These are phyloP conservation scores for Decorospora gaudefroyi DNA, from an alignment of 2,329 filamentous ascomycete species.

Conservation along the genomic window DNA sequence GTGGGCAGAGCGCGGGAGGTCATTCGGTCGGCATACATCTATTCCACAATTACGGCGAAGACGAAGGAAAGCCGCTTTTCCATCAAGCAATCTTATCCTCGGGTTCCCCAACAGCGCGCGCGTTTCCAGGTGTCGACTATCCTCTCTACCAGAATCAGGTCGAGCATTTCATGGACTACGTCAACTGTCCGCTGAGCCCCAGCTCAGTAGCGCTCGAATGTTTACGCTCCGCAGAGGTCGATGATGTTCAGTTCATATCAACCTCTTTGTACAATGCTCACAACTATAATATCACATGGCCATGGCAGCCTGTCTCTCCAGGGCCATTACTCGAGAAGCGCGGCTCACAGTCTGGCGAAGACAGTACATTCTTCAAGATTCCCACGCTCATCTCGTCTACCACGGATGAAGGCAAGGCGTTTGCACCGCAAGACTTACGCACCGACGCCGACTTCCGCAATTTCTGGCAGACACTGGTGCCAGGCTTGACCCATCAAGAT, in stretches of 20 bases:
- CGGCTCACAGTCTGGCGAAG: conserved; percentile 44
- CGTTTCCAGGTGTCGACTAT: conserved; percentile 36
- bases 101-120: conserved; percentile 33
- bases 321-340: conserved; percentile 52
- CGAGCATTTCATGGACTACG: conserved; percentile 20
- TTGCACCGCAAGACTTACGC: conserved; percentile 32
- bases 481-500: conserved; percentile 22
- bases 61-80: conserved; percentile 28
- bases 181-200: conserved; percentile 35
- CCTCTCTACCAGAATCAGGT: conserved; percentile 38
- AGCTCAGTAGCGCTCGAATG: conserved; percentile 47
- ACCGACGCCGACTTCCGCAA: conserved; percentile 43
- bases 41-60: conserved; percentile 38
- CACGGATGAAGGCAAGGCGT: conserved; percentile 39
- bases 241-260: conserved; percentile 45
- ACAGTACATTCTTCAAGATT: conserved; percentile 33
- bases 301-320: conserved; percentile 53
- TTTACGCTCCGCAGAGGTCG: conserved; percentile 46
- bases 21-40: conserved; percentile 38
- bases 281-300: conserved; percentile 50
- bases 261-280: conserved; percentile 42
- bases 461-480: conserved; percentile 31
- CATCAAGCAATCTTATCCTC: conserved; percentile 36
- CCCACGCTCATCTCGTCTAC: conserved; percentile 41
- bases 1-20: conserved; percentile 46